Evolutionary conservation across 495 filamentous ascomycete species (phyloP).

Genomic region (Lasiosphaeris hirsuta): DNA sequence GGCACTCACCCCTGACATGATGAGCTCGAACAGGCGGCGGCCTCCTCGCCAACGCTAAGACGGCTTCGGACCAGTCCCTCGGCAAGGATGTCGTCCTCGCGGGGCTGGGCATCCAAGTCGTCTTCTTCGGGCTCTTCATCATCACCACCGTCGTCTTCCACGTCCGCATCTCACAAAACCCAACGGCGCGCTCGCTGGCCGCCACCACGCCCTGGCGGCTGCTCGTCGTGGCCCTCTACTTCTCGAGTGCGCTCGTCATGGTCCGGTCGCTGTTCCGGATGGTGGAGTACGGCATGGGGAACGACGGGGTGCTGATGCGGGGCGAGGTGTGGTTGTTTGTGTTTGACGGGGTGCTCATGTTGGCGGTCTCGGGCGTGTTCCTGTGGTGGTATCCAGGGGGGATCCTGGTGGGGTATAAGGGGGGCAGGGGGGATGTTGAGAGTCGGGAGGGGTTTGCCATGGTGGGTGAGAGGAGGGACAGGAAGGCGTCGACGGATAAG

Average conservation of each 20-base stretch:
- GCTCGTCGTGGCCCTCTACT: conserved; percentile 50
- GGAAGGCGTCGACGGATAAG: too few species aligned
- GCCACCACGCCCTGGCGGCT: conserved; percentile 40
- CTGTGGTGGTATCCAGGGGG: conserved; percentile 22
- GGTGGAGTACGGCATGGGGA: conserved; percentile 58
- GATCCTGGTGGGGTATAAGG: conserved; percentile 24
- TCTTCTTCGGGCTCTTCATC: conserved; percentile 52
- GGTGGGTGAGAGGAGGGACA: not conserved
- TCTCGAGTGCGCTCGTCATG: conserved; percentile 53
- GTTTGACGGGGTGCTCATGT: conserved; percentile 61
- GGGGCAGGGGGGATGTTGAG: conserved; percentile 5
- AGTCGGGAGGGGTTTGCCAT: conserved; percentile 2
- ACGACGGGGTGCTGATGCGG: conserved; percentile 43
- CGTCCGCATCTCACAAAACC: conserved; percentile 4
- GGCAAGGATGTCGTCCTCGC: conserved; percentile 47
- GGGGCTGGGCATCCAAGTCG: conserved; percentile 47
- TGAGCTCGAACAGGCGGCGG: conserved; percentile 24
- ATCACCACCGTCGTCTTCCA: conserved; percentile 41
- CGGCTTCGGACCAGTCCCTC: conserved; percentile 14
- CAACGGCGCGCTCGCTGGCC: not conserved
- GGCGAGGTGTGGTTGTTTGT: conserved; percentile 60
- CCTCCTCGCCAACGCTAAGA: conserved; percentile 33
- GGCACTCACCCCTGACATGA: not conserved
- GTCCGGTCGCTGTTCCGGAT: conserved; percentile 59
- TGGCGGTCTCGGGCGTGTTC: conserved; percentile 38